Base-by-base conservation (phyloP, 2,329 filamentous ascomycete genomes). In the Microcyclosporella mali region DNA sequence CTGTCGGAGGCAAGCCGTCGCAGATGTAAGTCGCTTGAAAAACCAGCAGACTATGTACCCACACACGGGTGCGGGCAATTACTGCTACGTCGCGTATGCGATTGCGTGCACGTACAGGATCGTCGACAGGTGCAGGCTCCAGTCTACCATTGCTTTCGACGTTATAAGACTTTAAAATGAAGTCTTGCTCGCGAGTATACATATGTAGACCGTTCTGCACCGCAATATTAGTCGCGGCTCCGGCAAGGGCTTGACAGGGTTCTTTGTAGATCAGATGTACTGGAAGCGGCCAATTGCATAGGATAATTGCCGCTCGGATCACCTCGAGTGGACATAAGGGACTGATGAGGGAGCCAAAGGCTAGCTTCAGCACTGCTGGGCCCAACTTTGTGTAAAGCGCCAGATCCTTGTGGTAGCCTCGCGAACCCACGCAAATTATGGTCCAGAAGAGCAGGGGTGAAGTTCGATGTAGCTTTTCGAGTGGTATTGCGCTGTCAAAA, bases 141-240 rank as follows among this genome's bases (percentile, higher is more conserved):
- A 9, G 21, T 9, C 21, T 25, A 25, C 21, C 21, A 25, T 25
- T 25, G 21, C 4, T 4, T 9, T 25, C 21, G 21, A 9, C 9
- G 21, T 25, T 25, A 9, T 25, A 25, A 25, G 41, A 43, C 18
- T 33, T 38, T 14, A 43, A 18, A 7, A 43, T 21, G 16, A 43
- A 43, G 29, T 43, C 41, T 17, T 38, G 34, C 31, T 43, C 41
- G 3, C 41, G 34, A n/a, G 33, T 33, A 16, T 43, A 43, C 41
- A 43, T 43, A 19, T 43, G 41, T 14, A 43, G 29, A 32, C 41
- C 41, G 15, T 43, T 43, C 14, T 43, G 41, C n/a, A 38, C 33
- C 6, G 41, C 41, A 14, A 43, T 19, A 6, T 35, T 35, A 19
- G 27, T 27, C 8, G 41, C 34, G 10, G 41, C 41, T 16, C 41